Evolutionary conservation across 139 green algal species (phyloP).

Genomic region (Limnomonas spitsbergensis): DNA sequence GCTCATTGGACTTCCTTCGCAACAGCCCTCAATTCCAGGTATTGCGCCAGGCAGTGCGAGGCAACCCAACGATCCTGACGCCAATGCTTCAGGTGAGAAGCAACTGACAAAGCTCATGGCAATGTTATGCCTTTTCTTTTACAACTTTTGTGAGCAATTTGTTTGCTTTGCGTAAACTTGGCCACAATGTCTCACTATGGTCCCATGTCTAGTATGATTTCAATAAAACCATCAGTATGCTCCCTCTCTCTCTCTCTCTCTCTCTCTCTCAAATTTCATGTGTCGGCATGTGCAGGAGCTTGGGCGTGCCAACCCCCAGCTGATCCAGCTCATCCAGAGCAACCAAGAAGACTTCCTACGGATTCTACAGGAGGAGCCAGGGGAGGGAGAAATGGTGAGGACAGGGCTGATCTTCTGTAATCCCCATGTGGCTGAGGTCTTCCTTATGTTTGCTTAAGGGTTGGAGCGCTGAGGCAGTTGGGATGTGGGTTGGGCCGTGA

Average conservation of each 20-base stretch:
- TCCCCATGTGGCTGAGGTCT: no score
- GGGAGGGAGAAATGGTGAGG: conserved; percentile 25
- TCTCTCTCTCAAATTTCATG: no score
- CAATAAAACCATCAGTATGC: no score
- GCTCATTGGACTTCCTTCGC: conserved; percentile 79
- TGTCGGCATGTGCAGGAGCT: conserved; percentile 94
- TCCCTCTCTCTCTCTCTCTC: no score
- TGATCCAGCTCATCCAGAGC: conserved; percentile 85
- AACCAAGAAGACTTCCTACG: conserved; percentile 85
- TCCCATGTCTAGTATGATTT: no score
- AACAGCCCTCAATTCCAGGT: conserved; percentile 81
- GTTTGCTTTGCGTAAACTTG: no score
- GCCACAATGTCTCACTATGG: no score
- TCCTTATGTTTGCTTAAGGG: no score
- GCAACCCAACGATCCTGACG: conserved; percentile 87
- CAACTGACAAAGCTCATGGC: neutral
- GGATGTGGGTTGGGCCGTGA: neutral
- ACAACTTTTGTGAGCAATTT: no score
- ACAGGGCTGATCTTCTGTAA: conserved; percentile 19
- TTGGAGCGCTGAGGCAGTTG: neutral
- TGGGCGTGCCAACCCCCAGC: conserved; percentile 78
- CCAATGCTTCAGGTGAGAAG: conserved; percentile 83
- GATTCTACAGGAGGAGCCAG: conserved; percentile 72
- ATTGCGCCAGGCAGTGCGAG: conserved; percentile 81
- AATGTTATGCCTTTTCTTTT: no score